Percentiles rank a stretch among this genome's conserved stretches.
Conservation (phyloP, 2,329 filamentous ascomycete species). For the Cercospora sp. region DNA sequence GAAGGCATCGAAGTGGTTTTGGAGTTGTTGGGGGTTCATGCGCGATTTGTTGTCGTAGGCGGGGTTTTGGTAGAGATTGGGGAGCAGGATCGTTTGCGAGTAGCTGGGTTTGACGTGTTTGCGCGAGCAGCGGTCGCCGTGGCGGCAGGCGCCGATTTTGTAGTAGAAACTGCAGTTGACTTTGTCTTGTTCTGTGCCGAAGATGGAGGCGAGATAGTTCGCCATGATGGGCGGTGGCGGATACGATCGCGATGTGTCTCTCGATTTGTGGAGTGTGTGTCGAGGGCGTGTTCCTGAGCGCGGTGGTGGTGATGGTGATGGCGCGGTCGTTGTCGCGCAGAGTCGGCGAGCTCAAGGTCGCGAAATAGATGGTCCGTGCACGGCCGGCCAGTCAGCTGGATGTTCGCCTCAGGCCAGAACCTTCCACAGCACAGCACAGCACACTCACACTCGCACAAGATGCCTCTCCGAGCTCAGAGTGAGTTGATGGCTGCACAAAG, state of each 20-base stretch:
- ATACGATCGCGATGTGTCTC: conserved; percentile 4
- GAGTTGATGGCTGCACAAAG: neutral
- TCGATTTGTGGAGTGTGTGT: neutral
- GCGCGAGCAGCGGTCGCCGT: conserved; percentile 95
- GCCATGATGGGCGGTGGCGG: conserved; percentile 27
- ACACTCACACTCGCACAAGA: neutral
- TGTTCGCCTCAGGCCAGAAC: conserved; percentile 2
- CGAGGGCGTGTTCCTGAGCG: neutral
- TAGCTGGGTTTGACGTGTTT: conserved; percentile 99
- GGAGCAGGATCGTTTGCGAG: conserved; percentile 94
- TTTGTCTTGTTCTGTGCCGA: conserved; percentile 98
- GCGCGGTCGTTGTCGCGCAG: neutral
- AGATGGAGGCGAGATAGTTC: conserved; percentile 81
- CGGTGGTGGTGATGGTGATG: neutral
- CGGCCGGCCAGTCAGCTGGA: neutral
- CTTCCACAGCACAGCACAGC: neutral
- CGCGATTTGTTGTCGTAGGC: conserved; percentile 78
- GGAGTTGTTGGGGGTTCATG: conserved; percentile 93
- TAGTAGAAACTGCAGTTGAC: conserved; percentile 99
- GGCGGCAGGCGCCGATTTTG: conserved; percentile 98
- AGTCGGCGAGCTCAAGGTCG: neutral
- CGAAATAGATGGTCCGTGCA: neutral
- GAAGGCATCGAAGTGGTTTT: conserved; percentile 99
- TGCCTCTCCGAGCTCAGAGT: neutral
- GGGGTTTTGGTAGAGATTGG: conserved; percentile 98